A percentile compares a stretch with the other conserved stretches of the same genome.
These are phyloP conservation scores for Moniliophthora roreri DNA, from an alignment of 1,284 basidiomycete species.

Conservation along the genomic window DNA sequence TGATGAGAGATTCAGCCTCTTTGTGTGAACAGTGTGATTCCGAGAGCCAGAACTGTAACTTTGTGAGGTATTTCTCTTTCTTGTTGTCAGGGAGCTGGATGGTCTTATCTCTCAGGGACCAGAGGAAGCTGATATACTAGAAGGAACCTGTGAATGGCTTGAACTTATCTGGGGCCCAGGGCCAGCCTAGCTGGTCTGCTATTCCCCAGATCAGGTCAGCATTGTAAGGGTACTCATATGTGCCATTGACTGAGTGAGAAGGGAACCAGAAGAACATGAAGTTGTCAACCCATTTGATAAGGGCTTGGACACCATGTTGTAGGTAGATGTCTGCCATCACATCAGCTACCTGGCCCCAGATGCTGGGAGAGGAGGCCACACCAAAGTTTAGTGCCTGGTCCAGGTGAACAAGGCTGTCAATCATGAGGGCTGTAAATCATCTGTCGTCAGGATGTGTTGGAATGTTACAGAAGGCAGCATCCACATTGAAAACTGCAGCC, in stretches of 20 bases:
- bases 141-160: constrained; percentile 26
- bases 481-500: constrained; percentile 23
- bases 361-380: constrained; percentile 24
- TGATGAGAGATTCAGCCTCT: constrained; percentile 4
- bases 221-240: constrained; percentile 13
- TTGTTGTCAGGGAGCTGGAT: constrained; percentile 28
- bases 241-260: not conserved
- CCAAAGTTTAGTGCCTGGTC: constrained; percentile 32
- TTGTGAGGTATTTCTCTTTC: constrained; percentile 14
- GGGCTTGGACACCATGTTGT: constrained; percentile 16
- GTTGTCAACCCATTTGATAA: constrained; percentile 39
- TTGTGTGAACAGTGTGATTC: not conserved
- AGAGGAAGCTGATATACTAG: constrained; percentile 39
- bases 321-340: constrained; percentile 20
- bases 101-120: constrained; percentile 28
- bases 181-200: constrained; percentile 25
- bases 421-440: constrained; percentile 13
- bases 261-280: constrained; percentile 27
- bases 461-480: constrained; percentile 20
- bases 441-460: constrained; percentile 19
- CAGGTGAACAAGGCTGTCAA: constrained; percentile 16
- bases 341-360: constrained; percentile 34
- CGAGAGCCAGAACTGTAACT: constrained; percentile 1
- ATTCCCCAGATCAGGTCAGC: constrained; percentile 19
- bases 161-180: constrained; percentile 30